These are phyloP conservation scores for Nephelium lappaceum DNA, from an alignment of 345 rosid genomes.

Conservation along the genomic window DNA sequence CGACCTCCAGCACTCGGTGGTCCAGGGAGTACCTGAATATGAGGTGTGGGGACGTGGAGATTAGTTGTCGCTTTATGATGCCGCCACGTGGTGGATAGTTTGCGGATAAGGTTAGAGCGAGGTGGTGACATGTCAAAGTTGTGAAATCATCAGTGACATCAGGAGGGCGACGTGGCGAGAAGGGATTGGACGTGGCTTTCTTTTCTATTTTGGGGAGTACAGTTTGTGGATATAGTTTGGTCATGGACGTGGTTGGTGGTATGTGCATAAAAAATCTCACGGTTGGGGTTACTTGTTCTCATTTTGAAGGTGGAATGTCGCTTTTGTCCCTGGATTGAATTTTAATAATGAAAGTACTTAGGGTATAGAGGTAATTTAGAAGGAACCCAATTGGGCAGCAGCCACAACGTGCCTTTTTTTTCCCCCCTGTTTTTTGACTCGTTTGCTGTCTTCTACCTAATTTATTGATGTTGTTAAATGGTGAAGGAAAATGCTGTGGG, in stretches of 20 bases:
- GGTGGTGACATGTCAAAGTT: conserved; percentile 14
- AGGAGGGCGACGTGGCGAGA: not conserved
- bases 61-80: not conserved
- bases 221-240: not conserved
- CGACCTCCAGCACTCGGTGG: conserved; percentile 1
- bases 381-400: not conserved
- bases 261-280: not conserved
- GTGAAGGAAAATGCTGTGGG: not conserved
- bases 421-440: no score
- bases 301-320: conserved; percentile 14
- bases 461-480: not conserved
- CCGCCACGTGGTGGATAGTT: conserved; percentile 28
- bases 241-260: not conserved
- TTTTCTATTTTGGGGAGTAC: not conserved
- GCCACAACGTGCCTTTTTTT: not conserved
- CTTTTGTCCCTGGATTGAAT: conserved; percentile 18
- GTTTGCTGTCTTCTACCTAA: conserved; percentile 13
- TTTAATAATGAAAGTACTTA: no score
- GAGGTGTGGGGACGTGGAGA: conserved; percentile 5
- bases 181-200: not conserved
- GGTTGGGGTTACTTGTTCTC: conserved; percentile 18
- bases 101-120: conserved; percentile 25
- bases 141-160: conserved; percentile 23
- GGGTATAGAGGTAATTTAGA: not conserved
- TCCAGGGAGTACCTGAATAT: conserved; percentile 24